Evolutionary conservation across 495 filamentous ascomycete species (phyloP).

Genomic region (Jackrogersella multiformis): DNA sequence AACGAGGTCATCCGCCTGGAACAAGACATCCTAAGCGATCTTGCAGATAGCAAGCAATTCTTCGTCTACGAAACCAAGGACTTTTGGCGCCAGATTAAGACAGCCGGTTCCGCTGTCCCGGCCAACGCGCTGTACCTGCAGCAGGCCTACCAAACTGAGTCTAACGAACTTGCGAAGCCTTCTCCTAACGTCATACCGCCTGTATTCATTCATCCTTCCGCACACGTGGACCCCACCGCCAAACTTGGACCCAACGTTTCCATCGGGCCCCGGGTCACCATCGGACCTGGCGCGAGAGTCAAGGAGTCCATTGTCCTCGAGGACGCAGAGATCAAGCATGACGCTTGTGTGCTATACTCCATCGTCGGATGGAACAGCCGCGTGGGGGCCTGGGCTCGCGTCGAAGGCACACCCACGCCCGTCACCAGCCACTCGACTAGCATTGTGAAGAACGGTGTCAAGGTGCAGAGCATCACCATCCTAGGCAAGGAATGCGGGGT

Average conservation of each 20-base stretch:
- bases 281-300: constrained; percentile 89
- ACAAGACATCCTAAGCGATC: constrained; percentile 95
- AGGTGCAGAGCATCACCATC: constrained; percentile 98
- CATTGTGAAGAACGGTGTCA: constrained; percentile 95
- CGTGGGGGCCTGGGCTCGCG: constrained; percentile 95
- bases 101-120: constrained; percentile 94
- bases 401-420: constrained; percentile 94
- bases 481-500: constrained; percentile 96
- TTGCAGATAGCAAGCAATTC: constrained; percentile 98
- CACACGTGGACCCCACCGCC: constrained; percentile 89
- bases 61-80: constrained; percentile 99
- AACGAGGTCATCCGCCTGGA: constrained; percentile 94
- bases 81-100: constrained; percentile 99
- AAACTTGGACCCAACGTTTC: constrained; percentile 98
- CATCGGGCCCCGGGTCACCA: constrained; percentile 82
- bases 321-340: constrained; percentile 95
- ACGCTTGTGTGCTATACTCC: constrained; percentile 93
- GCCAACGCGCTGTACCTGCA: constrained; percentile 97
- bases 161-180: constrained; percentile 81
- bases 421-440: constrained; percentile 90
- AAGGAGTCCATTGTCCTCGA: constrained; percentile 98
- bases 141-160: constrained; percentile 87
- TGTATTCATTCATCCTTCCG: constrained; percentile 97
- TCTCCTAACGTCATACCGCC: constrained; percentile 91
- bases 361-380: constrained; percentile 98